Conservation (phyloP, 305 asterid species). For the Stenogyne calaminthoides region DNA sequence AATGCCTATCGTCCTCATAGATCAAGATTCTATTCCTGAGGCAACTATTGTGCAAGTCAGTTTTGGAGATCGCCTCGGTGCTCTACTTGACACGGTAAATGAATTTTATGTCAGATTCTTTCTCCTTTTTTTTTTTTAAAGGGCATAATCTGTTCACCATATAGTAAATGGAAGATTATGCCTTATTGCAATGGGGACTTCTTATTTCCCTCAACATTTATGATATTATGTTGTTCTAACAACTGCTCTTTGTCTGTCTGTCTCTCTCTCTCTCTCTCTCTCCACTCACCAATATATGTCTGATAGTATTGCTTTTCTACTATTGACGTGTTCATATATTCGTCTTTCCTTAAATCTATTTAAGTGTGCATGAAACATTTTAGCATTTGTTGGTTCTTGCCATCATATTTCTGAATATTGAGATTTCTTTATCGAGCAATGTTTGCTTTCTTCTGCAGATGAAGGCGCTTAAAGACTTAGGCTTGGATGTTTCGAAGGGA, state of each 20-base stretch:
- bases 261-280: too few species aligned
- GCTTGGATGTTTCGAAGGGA: constrained; percentile 92
- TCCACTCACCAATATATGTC: too few species aligned
- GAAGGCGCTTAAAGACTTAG: constrained; percentile 93
- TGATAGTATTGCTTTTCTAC: background rate
- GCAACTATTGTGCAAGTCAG: constrained; percentile 91
- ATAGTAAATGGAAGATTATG: background rate
- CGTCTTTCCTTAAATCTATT: constrained; percentile 18
- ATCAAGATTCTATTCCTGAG: constrained; percentile 85
- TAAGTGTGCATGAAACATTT: background rate
- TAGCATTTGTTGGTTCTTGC: constrained; percentile 17
- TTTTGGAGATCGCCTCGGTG: constrained; percentile 99
- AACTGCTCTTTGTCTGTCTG: too few species aligned
- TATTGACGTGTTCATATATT: background rate
- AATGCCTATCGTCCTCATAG: constrained; percentile 87
- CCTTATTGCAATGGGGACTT: background rate
- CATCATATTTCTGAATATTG: constrained; percentile 25
- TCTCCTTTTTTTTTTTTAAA: background rate
- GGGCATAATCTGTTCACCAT: constrained; percentile 4
- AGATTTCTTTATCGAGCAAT: constrained; percentile 25
- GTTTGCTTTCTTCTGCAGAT: constrained; percentile 59
- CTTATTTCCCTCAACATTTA: background rate
- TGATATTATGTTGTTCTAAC: constrained; percentile 4
- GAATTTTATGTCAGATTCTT: background rate
- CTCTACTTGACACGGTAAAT: constrained; percentile 90